These are phyloP conservation scores for Corrigiola litoralis DNA, from an alignment of 179 eudicot species.

Conservation along the genomic window DNA sequence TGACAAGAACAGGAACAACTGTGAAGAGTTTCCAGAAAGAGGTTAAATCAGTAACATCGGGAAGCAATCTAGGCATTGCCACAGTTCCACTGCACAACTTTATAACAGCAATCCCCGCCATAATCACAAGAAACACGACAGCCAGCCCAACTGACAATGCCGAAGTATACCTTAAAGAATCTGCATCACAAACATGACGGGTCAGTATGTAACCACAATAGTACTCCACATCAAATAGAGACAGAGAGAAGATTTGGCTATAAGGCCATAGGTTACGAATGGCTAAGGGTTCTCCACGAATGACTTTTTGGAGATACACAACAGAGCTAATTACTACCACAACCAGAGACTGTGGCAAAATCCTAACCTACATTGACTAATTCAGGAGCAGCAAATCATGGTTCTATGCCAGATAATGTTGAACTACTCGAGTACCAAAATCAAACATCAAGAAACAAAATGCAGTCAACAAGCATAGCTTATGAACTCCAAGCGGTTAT, in stretches of 20 bases:
- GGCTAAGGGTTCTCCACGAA: not conserved
- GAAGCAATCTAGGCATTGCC: slow-evolving; percentile 51
- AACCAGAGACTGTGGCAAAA: no score
- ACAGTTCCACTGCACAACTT: slow-evolving; percentile 45
- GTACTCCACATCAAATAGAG: not conserved
- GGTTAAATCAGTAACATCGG: slow-evolving; percentile 39
- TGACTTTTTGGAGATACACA: no score
- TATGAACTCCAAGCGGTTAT: no score
- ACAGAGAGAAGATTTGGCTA: not conserved
- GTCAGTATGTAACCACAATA: not conserved
- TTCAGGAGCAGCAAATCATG: no score
- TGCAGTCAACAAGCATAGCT: not conserved
- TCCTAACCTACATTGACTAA: not conserved
- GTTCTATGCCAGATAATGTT: no score
- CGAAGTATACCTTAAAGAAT: slow-evolving; percentile 58
- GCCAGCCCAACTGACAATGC: slow-evolving; percentile 61
- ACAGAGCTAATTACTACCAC: no score
- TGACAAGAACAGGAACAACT: slow-evolving; percentile 65
- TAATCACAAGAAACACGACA: slow-evolving; percentile 50
- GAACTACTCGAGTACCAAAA: no score
- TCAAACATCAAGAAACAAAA: no score
- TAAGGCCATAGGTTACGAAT: not conserved
- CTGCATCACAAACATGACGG: slow-evolving; percentile 32
- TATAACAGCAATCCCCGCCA: slow-evolving; percentile 45
- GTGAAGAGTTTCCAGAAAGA: slow-evolving; percentile 67